Evolutionary conservation across 2,329 filamentous ascomycete species (phyloP).

Genomic region (Periconia sp.): DNA sequence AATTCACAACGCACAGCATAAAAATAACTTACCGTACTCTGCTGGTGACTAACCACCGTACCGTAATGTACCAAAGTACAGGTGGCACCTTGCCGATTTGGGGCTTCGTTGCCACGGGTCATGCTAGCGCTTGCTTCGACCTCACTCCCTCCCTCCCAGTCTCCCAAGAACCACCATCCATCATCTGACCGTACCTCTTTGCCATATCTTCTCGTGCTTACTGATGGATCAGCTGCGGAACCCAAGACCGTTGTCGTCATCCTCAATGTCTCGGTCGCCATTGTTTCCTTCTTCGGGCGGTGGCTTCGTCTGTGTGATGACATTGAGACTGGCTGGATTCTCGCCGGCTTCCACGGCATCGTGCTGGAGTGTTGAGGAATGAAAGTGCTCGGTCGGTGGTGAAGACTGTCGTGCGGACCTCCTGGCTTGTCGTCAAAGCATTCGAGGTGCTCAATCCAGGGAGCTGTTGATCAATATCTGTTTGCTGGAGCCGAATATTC

Average conservation of each 20-base stretch:
- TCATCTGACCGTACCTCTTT: background rate
- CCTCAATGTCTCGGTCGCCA: background rate
- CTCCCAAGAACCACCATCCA: background rate
- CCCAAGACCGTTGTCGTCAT: too few species aligned
- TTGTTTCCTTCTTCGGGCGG: background rate
- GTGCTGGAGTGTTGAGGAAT: too few species aligned
- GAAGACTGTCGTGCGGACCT: too few species aligned
- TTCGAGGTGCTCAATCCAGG: background rate
- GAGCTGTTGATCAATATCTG: background rate
- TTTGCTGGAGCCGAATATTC: background rate
- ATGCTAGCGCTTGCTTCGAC: background rate
- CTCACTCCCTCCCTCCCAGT: background rate
- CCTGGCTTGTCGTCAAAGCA: background rate
- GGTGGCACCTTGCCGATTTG: background rate
- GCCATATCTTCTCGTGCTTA: background rate
- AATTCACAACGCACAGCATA: too few species aligned
- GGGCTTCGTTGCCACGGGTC: background rate
- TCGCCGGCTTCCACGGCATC: too few species aligned
- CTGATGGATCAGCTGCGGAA: background rate
- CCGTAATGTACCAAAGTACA: background rate
- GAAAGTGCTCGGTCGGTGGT: too few species aligned
- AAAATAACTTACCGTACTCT: too few species aligned
- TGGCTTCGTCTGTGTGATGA: background rate
- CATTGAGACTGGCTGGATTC: too few species aligned
- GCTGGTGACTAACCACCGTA: background rate